Evolutionary conservation across 2,329 filamentous ascomycete genomes (phyloP).

Genomic region (Talaromyces sp.): DNA sequence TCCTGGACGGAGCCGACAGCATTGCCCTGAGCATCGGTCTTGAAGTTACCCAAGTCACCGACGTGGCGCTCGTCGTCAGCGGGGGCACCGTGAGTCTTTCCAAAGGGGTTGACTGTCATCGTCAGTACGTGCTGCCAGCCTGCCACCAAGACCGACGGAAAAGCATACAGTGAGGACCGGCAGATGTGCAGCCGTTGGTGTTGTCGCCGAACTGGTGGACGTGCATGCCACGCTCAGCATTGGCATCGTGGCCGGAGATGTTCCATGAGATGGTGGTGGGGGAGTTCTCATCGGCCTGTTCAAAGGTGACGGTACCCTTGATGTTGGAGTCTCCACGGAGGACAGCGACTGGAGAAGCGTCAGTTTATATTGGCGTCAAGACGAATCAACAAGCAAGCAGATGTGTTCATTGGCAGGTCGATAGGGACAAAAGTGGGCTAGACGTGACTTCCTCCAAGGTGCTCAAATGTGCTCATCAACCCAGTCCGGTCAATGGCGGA

Average conservation of each 20-base stretch:
- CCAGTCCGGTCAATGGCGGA: conserved; percentile 30
- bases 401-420: not conserved
- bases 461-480: conserved; percentile 43
- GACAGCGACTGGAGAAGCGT: conserved; percentile 68
- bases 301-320: conserved; percentile 89
- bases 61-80: conserved; percentile 83
- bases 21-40: conserved; percentile 90
- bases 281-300: conserved; percentile 78
- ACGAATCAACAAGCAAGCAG: not conserved
- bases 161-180: conserved; percentile 88
- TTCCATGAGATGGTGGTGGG: conserved; percentile 88
- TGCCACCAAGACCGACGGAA: not conserved
- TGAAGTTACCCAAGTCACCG: conserved; percentile 95
- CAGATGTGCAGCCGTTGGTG: conserved; percentile 99
- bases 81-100: conserved; percentile 88
- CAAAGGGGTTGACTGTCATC: conserved; percentile 83
- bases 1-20: conserved; percentile 76
- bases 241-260: conserved; percentile 87
- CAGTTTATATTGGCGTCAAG: not conserved
- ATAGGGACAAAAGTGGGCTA: conserved; percentile 9
- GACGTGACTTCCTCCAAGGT: conserved; percentile 31
- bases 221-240: conserved; percentile 97
- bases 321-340: conserved; percentile 97
- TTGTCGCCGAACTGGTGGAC: conserved; percentile 99
- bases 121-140: not conserved